Evolutionary conservation across 2,329 filamentous ascomycete species (phyloP), one percentile per base, ranked within the genome.

Genomic region (Beauveria australis): DNA sequence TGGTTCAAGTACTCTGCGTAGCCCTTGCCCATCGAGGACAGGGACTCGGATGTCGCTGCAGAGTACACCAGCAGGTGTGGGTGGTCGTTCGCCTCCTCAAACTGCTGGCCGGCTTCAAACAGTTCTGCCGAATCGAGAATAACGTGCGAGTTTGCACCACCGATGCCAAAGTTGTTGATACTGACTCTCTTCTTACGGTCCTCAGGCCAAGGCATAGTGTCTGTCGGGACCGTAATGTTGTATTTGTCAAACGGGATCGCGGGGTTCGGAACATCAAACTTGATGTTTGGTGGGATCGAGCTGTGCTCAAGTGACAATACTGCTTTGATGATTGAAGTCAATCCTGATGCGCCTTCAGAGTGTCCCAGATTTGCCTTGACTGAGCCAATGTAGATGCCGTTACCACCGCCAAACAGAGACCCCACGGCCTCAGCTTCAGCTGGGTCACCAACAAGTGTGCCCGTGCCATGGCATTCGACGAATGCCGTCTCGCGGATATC

Each of bases 401-500:
- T 37, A 19, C 2, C 48, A 1, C 67, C 57, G 0, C 67, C 68
- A 57, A 76, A 77, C 0, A 72, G 66, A 0, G 61, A 62, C 0
- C 65, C 66, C 6, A 80, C 70, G 1, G 75, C 74, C 0, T 61
- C 61, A 1, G 73, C 69, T 59, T 79, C 78, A 9, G 74, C 66
- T 0, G 75, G 74, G 56, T 81, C 78, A 0, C 79, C 79, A 0
- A 69, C 70, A 3, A 65, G 60, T 0, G 78, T 81, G 1, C 78
- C 77, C 0, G 78, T 80, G 0, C 77, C 78, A 46, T 81, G 79
- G 33, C 72, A 74, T 63, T 80, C 73, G 2, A 74, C 61, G 24
- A 69, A 69, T 8, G 63, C 67, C 0, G 71, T 73, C 3, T 61
- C 44, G 10, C 65, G 47, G 28, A 64, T 66, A 19, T 33, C 33